Conservation (phyloP, 108 stramenopile genomes). For the Schizochytrium sp. region DNA sequence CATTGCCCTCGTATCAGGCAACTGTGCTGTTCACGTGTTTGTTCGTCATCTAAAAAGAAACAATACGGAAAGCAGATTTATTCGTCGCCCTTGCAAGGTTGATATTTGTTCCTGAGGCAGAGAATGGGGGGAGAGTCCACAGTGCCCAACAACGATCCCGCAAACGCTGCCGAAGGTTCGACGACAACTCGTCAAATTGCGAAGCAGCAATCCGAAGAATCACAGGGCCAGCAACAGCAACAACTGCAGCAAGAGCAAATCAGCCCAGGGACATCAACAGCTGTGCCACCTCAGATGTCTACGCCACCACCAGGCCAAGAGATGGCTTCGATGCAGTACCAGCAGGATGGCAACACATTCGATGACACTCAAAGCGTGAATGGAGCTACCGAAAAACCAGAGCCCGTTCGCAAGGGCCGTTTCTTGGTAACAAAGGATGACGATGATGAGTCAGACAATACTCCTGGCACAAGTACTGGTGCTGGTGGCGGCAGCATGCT, state of each 20-base stretch:
- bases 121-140: too few species aligned
- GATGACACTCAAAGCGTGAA: background rate
- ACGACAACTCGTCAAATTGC: background rate
- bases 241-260: background rate
- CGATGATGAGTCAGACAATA: background rate
- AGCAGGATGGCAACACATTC: background rate
- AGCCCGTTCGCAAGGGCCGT: constrained; percentile 26
- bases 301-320: background rate
- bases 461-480: background rate
- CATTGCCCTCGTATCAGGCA: too few species aligned
- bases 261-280: background rate
- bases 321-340: background rate
- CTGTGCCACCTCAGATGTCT: background rate
- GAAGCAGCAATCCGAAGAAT: background rate
- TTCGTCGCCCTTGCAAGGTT: too few species aligned
- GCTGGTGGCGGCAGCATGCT: constrained; percentile 16
- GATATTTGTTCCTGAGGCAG: too few species aligned
- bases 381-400: background rate
- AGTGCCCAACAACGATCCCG: background rate
- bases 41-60: too few species aligned
- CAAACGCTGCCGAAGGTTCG: background rate
- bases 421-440: constrained; percentile 52
- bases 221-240: background rate
- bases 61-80: too few species aligned
- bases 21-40: too few species aligned